Evolutionary conservation across 2,329 filamentous ascomycete genomes (phyloP).

Genomic region (Blastomyces percursus): DNA sequence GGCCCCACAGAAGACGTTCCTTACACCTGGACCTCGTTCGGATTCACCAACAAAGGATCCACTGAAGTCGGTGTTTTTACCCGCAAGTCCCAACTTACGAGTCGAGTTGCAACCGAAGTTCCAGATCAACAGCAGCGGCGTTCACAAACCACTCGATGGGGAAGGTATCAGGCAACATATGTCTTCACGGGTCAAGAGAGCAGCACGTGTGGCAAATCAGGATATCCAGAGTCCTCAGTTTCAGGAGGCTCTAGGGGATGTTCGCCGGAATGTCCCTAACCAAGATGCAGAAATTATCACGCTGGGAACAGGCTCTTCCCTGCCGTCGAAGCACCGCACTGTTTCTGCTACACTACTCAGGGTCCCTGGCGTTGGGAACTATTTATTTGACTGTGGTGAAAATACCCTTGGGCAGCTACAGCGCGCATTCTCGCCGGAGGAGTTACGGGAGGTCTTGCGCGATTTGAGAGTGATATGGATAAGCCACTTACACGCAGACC

Average conservation of each 20-base stretch:
- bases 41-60: neutral
- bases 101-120: conserved; percentile 40
- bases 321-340: conserved; percentile 89
- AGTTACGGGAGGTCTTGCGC: conserved; percentile 59
- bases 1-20: conserved; percentile 20
- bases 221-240: conserved; percentile 23
- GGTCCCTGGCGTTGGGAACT: conserved; percentile 75
- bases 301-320: conserved; percentile 80
- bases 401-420: conserved; percentile 80
- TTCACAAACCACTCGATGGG: conserved; percentile 21
- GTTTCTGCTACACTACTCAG: conserved; percentile 80
- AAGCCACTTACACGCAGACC: conserved; percentile 91
- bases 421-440: conserved; percentile 55
- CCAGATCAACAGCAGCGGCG: conserved; percentile 23
- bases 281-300: conserved; percentile 72
- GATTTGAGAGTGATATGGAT: conserved; percentile 81
- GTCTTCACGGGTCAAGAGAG: neutral
- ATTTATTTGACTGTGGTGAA: conserved; percentile 85
- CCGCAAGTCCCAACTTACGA: conserved; percentile 33
- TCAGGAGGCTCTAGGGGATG: conserved; percentile 28
- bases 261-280: conserved; percentile 56
- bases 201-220: conserved; percentile 8
- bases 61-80: conserved; percentile 9
- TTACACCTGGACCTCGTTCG: neutral
- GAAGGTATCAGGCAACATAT: conserved; percentile 1